phyloP scores from a whole-genome alignment of 805 yeast genomes.

The Geotrichum ghanense region DNA sequence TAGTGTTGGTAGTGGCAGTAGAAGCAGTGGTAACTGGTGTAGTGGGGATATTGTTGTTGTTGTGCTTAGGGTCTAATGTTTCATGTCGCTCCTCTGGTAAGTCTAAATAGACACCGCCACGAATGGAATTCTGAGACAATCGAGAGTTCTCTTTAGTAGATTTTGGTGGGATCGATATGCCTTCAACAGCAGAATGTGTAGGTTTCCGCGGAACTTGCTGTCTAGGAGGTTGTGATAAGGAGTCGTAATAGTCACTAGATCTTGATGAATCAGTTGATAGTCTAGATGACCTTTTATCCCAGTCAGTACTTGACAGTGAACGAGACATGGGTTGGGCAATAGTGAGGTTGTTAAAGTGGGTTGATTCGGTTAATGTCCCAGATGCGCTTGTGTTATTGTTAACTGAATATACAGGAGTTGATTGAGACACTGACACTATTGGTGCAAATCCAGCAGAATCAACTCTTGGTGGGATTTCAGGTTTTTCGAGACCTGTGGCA shows the following conservation, averaged over 20 bases:
- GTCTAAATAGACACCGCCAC: slow-evolving; percentile 1
- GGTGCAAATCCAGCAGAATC: slow-evolving; percentile 1
- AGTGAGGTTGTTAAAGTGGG: background rate
- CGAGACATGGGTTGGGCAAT: background rate
- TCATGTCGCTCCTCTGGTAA: background rate
- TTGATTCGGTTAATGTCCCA: background rate
- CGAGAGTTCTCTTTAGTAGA: background rate
- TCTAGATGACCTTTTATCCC: background rate
- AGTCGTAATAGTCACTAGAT: background rate
- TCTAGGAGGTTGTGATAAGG: background rate
- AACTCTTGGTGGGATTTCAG: background rate
- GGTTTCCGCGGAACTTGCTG: background rate
- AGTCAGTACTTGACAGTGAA: background rate
- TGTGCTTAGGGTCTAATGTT: slow-evolving; percentile 1
- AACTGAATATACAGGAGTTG: background rate
- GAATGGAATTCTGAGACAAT: slow-evolving; percentile 1
- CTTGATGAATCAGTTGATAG: background rate
- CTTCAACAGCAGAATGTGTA: slow-evolving; percentile 1
- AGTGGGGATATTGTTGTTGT: too few species aligned
- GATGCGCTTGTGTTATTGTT: background rate
- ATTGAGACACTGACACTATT: background rate
- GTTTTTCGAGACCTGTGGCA: background rate
- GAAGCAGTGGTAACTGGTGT: too few species aligned
- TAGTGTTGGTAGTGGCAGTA: too few species aligned
- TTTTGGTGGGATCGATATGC: background rate